Percentiles rank a stretch among this genome's conserved stretches.
phyloP scores from a whole-genome alignment of 805 yeast species.

The Candida sakaeoensis region DNA sequence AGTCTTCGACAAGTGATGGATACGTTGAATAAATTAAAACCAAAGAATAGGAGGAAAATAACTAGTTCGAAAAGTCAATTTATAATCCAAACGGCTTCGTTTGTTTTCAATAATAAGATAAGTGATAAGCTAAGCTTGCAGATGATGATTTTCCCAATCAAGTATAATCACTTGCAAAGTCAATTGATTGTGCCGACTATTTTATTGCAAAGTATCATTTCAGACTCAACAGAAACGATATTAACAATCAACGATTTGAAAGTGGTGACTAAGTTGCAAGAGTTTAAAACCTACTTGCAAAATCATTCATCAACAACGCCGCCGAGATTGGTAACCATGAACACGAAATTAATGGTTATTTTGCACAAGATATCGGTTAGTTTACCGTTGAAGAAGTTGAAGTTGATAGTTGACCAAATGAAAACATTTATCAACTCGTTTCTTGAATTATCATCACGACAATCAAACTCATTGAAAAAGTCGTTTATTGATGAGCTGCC shows the following conservation, averaged over 20 bases:
- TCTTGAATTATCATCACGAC: slow-evolving; percentile 5
- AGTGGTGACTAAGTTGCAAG: slow-evolving; percentile 20
- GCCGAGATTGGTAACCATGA: slow-evolving; percentile 18
- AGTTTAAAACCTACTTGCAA: slow-evolving; percentile 21
- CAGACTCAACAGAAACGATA: slow-evolving; percentile 12
- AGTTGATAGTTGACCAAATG: slow-evolving; percentile 10
- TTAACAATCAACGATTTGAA: slow-evolving; percentile 23
- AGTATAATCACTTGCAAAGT: slow-evolving; percentile 34
- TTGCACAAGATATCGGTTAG: slow-evolving; percentile 14
- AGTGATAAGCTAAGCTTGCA: slow-evolving; percentile 17
- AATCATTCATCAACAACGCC: slow-evolving; percentile 10
- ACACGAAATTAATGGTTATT: slow-evolving; percentile 14
- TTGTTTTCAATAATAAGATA: slow-evolving; percentile 22
- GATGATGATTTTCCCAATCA: slow-evolving; percentile 39
- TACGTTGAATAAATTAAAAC: background rate
- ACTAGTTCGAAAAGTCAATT: slow-evolving; percentile 18
- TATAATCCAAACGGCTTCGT: slow-evolving; percentile 38
- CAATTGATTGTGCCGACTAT: slow-evolving; percentile 32
- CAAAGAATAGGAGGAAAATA: background rate
- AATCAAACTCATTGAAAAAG: slow-evolving; percentile 7
- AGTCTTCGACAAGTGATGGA: slow-evolving; percentile 12
- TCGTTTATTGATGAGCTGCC: slow-evolving; percentile 2
- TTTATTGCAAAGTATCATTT: slow-evolving; percentile 14
- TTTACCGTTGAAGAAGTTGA: slow-evolving; percentile 11
- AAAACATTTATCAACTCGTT: slow-evolving; percentile 10